Evolutionary conservation across 768 basidiomycete genomes (phyloP), one percentile per base, ranked within the genome.

Genomic region (Boletus sp.): DNA sequence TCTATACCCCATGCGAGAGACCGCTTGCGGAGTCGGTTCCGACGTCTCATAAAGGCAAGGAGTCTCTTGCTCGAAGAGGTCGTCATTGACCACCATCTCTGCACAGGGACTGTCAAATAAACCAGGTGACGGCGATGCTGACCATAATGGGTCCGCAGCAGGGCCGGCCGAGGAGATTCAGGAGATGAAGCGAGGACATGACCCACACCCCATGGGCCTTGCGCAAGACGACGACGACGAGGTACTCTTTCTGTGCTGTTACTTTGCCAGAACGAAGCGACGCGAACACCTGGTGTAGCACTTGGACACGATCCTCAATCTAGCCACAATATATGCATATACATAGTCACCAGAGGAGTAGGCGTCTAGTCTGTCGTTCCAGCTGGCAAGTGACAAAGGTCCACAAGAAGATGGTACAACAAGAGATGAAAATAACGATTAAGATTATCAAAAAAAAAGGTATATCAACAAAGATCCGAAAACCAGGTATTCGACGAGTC

Each of bases 241-340:
- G 30, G 47, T 65, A 0, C 52, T 67, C 36, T 61, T 68, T 45
- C 49, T 68, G 24, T 68, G 67, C 14, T 69, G 67, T 44, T 69
- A 69, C 56, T 67, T 67, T n/a, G 55, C 61, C 41, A 58, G 67
- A 58, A 61, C 59, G 30, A 60, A 35, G 29, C 59, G 56, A 32
- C 56, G 42, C 49, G 55, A 64, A 50, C 54, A 50, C 47, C 28
- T 24, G 40, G 28, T 10, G 14, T 50, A 48, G 54, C 45, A 45
- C 20, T 17, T 15, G 12, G 24, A 24, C 44, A 18, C 41, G n/a
- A n/a, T 37, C 37, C 14, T 17, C n/a, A n/a, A n/a, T 24, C 24
- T 24, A 24, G 24, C 24, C 24, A 24, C 24, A 24, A 24, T 24
- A 24, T 24, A 24, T 24, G 3, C 3, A 24, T 24, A 24, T 24